A percentile compares a stretch with the other conserved stretches of the same genome.
Evolutionary conservation across 768 basidiomycete species (phyloP).

Genomic region (Leccinum rimulosum): DNA sequence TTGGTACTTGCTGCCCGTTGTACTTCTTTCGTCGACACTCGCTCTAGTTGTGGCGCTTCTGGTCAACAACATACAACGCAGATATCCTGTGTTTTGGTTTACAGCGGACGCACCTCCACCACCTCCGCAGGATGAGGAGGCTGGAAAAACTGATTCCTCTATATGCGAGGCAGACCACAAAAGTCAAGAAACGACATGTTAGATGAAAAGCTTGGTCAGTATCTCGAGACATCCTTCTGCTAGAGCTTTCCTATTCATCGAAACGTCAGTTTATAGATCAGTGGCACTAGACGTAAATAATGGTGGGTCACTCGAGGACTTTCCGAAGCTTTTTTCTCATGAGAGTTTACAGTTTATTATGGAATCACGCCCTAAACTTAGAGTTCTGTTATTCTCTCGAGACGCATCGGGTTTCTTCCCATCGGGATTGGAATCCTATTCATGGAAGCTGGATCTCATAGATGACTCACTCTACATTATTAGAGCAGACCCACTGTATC

Average conservation of each 20-base stretch:
- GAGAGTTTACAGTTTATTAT: neutral
- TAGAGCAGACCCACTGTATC: neutral
- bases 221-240: neutral
- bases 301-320: neutral
- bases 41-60: slow-evolving; percentile 46
- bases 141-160: neutral
- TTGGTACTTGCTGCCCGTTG: slow-evolving; percentile 54
- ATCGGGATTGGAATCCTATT: neutral
- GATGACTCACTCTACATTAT: neutral
- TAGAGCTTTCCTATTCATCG: slow-evolving; percentile 6
- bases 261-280: neutral
- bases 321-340: slow-evolving; percentile 1
- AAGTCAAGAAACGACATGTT: neutral
- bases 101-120: slow-evolving; percentile 5
- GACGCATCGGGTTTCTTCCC: neutral
- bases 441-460: neutral
- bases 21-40: slow-evolving; percentile 47
- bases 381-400: slow-evolving; percentile 5
- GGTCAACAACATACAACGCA: slow-evolving; percentile 50
- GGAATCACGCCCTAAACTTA: neutral
- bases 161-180: neutral
- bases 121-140: neutral
- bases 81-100: slow-evolving; percentile 48
- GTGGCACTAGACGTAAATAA: neutral
- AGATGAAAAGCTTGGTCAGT: slow-evolving; percentile 9